phyloP scores from a whole-genome alignment of 2,329 filamentous ascomycete species.

The Berkeleyomyces rouxiae region DNA sequence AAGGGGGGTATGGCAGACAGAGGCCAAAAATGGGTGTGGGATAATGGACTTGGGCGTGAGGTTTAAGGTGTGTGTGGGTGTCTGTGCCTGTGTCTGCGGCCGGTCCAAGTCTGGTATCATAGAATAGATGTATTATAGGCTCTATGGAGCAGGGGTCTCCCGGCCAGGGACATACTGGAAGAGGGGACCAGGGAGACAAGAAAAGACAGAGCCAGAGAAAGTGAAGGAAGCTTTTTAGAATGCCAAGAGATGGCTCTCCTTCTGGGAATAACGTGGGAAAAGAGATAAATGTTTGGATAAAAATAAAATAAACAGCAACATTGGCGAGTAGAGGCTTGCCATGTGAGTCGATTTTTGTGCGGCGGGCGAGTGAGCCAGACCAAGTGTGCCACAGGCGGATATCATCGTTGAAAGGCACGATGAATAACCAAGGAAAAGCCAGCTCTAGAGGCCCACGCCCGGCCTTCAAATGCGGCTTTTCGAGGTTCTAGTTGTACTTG shows the following conservation, averaged over 20 bases:
- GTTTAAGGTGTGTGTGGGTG: not conserved
- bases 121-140: not conserved
- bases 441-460: not conserved
- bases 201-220: not conserved
- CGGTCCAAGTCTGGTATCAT: not conserved
- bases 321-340: not conserved
- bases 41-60: not conserved
- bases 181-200: not conserved
- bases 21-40: not conserved
- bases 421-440: not conserved
- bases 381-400: not conserved
- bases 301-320: not conserved
- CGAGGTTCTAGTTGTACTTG: too few species aligned
- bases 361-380: not conserved
- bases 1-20: conserved; percentile 21
- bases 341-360: not conserved
- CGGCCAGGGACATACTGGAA: not conserved
- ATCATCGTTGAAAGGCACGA: not conserved
- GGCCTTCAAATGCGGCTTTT: too few species aligned
- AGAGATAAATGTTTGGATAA: not conserved
- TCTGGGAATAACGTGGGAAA: not conserved
- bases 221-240: conserved; percentile 1
- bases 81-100: not conserved
- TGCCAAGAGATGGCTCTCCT: not conserved
- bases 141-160: not conserved